Conservation (phyloP, 2,329 filamentous ascomycete species). For the Fusarium burgessii region DNA sequence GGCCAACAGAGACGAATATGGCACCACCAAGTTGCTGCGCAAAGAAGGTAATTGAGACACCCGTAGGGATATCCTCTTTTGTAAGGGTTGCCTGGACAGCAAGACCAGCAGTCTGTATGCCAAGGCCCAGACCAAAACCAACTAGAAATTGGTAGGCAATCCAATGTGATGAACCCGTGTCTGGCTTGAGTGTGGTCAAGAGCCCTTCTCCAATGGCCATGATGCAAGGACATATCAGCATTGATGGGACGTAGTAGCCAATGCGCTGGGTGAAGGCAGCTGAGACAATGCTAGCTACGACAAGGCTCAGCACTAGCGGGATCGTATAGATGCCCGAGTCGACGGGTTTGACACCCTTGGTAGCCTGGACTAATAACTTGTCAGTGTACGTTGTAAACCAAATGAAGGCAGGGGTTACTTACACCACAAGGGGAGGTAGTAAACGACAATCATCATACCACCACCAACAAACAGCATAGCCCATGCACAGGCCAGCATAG, state of each 20-base stretch:
- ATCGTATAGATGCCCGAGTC: conserved; percentile 69
- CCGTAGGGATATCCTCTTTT: conserved; percentile 65
- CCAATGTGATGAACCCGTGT: conserved; percentile 64
- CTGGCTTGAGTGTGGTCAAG: conserved; percentile 65
- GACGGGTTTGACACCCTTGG: conserved; percentile 63
- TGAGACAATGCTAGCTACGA: conserved; percentile 62
- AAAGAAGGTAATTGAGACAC: conserved; percentile 68
- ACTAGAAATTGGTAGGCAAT: conserved; percentile 70
- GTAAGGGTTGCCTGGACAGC: conserved; percentile 67
- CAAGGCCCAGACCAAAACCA: conserved; percentile 69
- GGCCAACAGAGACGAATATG: conserved; percentile 68
- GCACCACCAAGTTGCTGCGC: conserved; percentile 70
- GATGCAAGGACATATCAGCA: conserved; percentile 64
- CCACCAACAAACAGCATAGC: conserved; percentile 62
- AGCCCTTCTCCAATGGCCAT: conserved; percentile 67
- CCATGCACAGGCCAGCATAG: conserved; percentile 61
- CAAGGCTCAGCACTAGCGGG: conserved; percentile 67
- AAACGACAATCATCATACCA: conserved; percentile 66
- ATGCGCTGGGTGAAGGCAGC: conserved; percentile 63
- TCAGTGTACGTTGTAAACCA: conserved; percentile 25
- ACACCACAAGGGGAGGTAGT: conserved; percentile 68
- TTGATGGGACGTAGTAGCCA: conserved; percentile 71
- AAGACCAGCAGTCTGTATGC: conserved; percentile 68
- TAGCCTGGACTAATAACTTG: conserved; percentile 63
- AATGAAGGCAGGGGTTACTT: conserved; percentile 45